Evolutionary conservation across 441 rosid species (phyloP).

Genomic region (Capsella rubella): DNA sequence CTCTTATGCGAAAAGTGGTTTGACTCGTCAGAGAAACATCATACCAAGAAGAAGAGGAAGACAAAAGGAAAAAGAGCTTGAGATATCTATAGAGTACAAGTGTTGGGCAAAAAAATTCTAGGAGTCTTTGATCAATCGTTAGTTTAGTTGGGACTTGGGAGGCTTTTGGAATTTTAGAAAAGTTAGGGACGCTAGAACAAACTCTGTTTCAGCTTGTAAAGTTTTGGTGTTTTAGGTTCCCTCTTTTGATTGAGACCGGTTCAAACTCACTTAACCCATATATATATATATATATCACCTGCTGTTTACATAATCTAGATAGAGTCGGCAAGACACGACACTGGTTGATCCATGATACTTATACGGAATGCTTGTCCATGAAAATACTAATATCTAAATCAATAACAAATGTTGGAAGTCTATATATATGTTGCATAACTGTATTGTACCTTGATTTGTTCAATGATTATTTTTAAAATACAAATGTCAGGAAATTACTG

Average conservation of each 20-base stretch:
- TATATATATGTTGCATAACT: not conserved
- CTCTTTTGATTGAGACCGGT: not conserved
- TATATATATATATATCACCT: not conserved
- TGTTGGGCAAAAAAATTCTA: not conserved
- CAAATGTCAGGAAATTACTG: not conserved
- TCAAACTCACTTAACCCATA: not conserved
- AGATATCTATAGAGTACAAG: not conserved
- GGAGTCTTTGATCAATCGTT: not conserved
- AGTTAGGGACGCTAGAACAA: constrained; percentile 6
- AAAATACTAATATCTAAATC: not conserved
- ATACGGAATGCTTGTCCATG: not conserved
- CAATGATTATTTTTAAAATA: not conserved
- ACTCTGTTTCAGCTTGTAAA: not conserved
- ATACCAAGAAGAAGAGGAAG: constrained; percentile 37
- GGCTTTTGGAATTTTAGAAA: not conserved
- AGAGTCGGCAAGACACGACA: not conserved
- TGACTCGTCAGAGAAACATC: constrained; percentile 28
- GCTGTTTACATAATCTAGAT: not conserved
- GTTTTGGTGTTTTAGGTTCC: not conserved
- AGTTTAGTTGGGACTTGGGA: constrained; percentile 18
- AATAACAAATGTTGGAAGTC: not conserved
- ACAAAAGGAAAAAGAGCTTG: constrained; percentile 38
- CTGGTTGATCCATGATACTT: not conserved
- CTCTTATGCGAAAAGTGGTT: constrained; percentile 79
- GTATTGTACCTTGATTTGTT: not conserved